phyloP scores from a whole-genome alignment of 148 eudicot species.

The Rhododendron ovatum region DNA sequence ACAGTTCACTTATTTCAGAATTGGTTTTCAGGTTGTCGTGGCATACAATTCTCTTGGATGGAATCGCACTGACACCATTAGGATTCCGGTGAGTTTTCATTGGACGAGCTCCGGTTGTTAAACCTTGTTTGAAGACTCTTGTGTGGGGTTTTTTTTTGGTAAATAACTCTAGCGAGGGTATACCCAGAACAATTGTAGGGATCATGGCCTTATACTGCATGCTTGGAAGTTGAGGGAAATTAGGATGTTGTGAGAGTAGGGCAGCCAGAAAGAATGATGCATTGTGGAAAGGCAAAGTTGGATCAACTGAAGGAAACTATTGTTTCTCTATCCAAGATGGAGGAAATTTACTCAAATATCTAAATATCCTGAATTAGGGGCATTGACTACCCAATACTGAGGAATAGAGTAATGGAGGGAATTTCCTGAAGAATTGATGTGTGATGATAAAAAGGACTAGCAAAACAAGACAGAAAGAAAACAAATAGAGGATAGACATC shows the following conservation, averaged over 20 bases:
- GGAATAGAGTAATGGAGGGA: too few species aligned
- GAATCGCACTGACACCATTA: conserved; percentile 63
- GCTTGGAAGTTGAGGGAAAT: conserved; percentile 1
- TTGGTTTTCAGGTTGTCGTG: conserved; percentile 61
- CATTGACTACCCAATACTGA: too few species aligned
- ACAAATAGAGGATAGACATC: too few species aligned
- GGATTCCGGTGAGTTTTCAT: conserved; percentile 60
- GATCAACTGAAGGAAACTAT: too few species aligned
- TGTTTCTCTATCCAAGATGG: too few species aligned
- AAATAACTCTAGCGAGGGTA: too few species aligned
- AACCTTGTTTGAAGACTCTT: conserved; percentile 3
- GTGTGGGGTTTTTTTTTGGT: too few species aligned
- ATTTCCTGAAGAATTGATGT: too few species aligned
- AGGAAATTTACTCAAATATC: not conserved
- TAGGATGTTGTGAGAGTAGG: not conserved
- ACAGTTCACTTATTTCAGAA: not conserved
- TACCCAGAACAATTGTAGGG: not conserved
- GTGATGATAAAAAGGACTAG: too few species aligned
- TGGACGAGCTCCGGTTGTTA: not conserved
- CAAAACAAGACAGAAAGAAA: too few species aligned
- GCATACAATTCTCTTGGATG: conserved; percentile 92
- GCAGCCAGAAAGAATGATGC: too few species aligned
- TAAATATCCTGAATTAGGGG: not conserved
- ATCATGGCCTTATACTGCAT: not conserved
- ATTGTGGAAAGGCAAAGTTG: too few species aligned